Conservation (phyloP, 1,284 basidiomycete genomes). For the Flammula alnicola region DNA sequence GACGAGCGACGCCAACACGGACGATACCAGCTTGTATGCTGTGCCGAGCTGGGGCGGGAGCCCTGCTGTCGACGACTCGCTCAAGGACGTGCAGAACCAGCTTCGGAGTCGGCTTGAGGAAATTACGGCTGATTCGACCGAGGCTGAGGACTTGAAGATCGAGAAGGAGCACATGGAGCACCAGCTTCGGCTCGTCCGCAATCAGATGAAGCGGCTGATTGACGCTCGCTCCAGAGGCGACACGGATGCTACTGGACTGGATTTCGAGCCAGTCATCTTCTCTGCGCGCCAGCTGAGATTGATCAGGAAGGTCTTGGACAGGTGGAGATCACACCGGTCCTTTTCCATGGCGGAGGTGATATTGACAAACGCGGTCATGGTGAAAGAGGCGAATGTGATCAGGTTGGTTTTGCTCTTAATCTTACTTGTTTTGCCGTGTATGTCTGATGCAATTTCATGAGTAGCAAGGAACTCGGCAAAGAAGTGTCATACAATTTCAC, state of each 20-base stretch:
- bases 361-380: slow-evolving; percentile 81
- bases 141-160: slow-evolving; percentile 81
- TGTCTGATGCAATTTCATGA: slow-evolving; percentile 11
- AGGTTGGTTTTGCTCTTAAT: slow-evolving; percentile 56
- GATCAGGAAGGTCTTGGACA: slow-evolving; percentile 79
- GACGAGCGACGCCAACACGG: slow-evolving; percentile 76
- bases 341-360: slow-evolving; percentile 94
- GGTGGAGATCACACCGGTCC: slow-evolving; percentile 83
- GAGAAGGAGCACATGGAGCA: slow-evolving; percentile 93
- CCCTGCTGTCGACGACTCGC: slow-evolving; percentile 63
- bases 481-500: slow-evolving; percentile 92
- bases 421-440: slow-evolving; percentile 1
- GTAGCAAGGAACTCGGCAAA: slow-evolving; percentile 84
- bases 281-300: slow-evolving; percentile 79
- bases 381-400: slow-evolving; percentile 96
- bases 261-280: slow-evolving; percentile 82
- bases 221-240: slow-evolving; percentile 82
- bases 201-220: slow-evolving; percentile 82
- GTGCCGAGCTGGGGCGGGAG: slow-evolving; percentile 59
- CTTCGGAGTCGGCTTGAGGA: slow-evolving; percentile 75
- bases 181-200: slow-evolving; percentile 80
- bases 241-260: slow-evolving; percentile 59
- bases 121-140: slow-evolving; percentile 69
- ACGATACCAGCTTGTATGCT: slow-evolving; percentile 83
- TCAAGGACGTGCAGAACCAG: slow-evolving; percentile 74